Base-by-base conservation (phyloP, 352 stramenopile species). In the Globisporangium heterothallicum region DNA sequence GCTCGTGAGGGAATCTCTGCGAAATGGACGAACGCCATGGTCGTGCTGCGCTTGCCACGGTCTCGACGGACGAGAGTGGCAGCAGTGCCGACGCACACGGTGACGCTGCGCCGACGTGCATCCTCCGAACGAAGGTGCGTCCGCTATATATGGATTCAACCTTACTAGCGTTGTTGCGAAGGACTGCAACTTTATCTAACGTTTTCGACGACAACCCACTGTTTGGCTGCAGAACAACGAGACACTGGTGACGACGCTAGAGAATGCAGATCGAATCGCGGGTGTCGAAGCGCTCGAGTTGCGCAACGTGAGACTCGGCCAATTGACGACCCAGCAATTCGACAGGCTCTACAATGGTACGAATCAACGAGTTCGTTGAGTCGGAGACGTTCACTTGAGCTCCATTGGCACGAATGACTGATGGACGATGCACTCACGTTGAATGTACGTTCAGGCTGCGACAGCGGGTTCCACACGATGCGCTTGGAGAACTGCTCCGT, bases 401-500 rank as follows among this genome's bases (percentile, higher is more conserved):
- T 32, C 27, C 19, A 41, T 9, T 18, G 2, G n/a, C n/a, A 40
- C 29, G 25, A 9, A 19, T 34, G 3, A 36, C 30, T 36, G n/a
- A n/a, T n/a, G n/a, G n/a, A n/a, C n/a, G n/a, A n/a, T n/a, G n/a
- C n/a, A n/a, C n/a, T n/a, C n/a, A n/a, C 41, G 5, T 14, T 45
- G 14, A 0, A 9, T 32, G 3, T 19, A 38, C 6, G 26, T 47
- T 34, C 9, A 59, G 59, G 57, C 14, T 75, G 56, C 12, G 22
- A 50, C 22, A 25, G 57, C 0, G 58, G 51, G 1, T 63, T 70
- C 27, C 41, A 67, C 18, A 53, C 54, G 16, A 60, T 85, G n/a
- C 42, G 45, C 5, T 38, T 85, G 6, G 66, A 72, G 27, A 64
- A 71, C 24, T 82, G 70, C 41, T 51, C 61, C 9, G 62, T 79